These are phyloP conservation scores for Mycena alexandri DNA, from an alignment of 768 basidiomycete species.

Conservation along the genomic window DNA sequence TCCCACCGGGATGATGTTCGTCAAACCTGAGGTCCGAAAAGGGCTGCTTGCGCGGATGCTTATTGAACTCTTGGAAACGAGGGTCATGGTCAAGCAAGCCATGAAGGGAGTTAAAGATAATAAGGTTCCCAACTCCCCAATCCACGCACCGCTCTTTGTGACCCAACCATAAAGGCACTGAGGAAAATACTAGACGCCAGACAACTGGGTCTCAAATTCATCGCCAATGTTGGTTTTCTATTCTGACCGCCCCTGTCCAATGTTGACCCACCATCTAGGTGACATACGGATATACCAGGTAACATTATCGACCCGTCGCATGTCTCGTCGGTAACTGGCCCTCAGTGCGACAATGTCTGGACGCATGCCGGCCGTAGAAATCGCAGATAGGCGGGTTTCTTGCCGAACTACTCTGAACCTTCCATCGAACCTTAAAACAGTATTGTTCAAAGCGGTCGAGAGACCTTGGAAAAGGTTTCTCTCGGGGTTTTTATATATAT, in stretches of 20 bases:
- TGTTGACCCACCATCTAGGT: constrained; percentile 43
- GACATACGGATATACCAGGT: constrained; percentile 91
- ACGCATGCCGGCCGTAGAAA: constrained; percentile 97
- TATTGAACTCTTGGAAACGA: constrained; percentile 90
- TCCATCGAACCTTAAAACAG: constrained; percentile 41
- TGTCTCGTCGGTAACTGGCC: background rate
- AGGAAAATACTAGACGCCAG: constrained; percentile 86
- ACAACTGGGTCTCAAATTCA: constrained; percentile 93
- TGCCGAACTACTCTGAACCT: background rate
- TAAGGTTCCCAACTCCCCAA: constrained; percentile 64
- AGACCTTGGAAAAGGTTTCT: constrained; percentile 88
- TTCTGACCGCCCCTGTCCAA: background rate
- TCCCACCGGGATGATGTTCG: constrained; percentile 96
- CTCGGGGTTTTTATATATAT: background rate
- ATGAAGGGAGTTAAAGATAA: constrained; percentile 87
- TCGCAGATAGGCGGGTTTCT: constrained; percentile 77
- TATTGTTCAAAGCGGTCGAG: constrained; percentile 96
- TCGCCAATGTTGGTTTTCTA: constrained; percentile 71
- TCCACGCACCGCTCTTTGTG: background rate
- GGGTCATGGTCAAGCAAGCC: constrained; percentile 98
- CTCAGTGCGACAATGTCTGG: constrained; percentile 92
- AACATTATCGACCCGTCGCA: background rate
- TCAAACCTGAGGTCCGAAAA: constrained; percentile 85
- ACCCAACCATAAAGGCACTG: constrained; percentile 66
- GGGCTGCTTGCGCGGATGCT: constrained; percentile 94